Evolutionary conservation across 2,329 filamentous ascomycete genomes (phyloP), one percentile per base, ranked within the genome.

Genomic region (Penicillium sclerotiorum): DNA sequence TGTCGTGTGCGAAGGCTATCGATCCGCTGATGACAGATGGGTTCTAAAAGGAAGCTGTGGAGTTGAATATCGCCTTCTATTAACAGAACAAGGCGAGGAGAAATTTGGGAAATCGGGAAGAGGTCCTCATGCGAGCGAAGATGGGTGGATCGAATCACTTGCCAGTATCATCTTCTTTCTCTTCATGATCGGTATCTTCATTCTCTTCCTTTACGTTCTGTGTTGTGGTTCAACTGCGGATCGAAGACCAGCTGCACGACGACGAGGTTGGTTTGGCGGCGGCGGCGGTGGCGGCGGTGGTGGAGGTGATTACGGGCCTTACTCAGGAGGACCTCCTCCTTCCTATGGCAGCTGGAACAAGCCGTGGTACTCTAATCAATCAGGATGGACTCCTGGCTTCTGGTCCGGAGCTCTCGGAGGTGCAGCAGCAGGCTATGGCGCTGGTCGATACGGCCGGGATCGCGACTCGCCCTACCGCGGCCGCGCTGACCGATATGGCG

Each of bases 11-110:
- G 93, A 99, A 67, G 93, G 94, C 9, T 97, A 96, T 73, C 77
- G 82, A 50, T 79, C 76, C 12, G 73, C 86, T 1, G 83, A 93
- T 39, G 94, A 97, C 68, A 84, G 84, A 0, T 95, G 90, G 69
- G 82, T 97, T n/a, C 75, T 97, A 46, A 91, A 89, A 64, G 94
- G 94, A 18, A 94, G 89, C 69, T 97, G 93, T 72, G 94, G 88
- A 12, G 92, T 96, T 20, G 90, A 96, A 73, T 97, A 97, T 71
- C 80, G 87, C 12, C 73, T 97, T 6, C 70, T 88, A 0, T 76
- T 97, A 45, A 97, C 92, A 1, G 84, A 87, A 9, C 77, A 80
- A 53, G 94, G 94, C 3, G 85, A 92, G 72, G 72, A 80, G 60
- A 83, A 79, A 59, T 92, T 87, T 67, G 89, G 87, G 1, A 67